phyloP scores from a whole-genome alignment of 345 rosid genomes.

The Arabidopsis thaliana region DNA sequence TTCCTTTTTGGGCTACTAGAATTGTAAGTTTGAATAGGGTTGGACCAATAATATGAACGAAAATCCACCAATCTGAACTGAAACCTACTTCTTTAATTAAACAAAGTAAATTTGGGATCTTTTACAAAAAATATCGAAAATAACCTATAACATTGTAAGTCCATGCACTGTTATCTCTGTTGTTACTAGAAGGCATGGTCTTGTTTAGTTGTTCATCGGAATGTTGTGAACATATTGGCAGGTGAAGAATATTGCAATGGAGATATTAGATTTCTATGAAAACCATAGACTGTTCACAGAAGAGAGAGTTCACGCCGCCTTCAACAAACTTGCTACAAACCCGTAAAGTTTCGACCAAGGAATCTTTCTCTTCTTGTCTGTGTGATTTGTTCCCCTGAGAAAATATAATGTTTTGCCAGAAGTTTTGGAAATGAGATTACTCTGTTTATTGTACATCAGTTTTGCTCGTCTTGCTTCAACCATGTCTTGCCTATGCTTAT shows the following conservation, averaged over 20 bases:
- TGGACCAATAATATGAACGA: no score
- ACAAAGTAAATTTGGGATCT: no score
- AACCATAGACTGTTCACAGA: constrained; percentile 51
- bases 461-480: constrained; percentile 11
- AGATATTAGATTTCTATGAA: constrained; percentile 61
- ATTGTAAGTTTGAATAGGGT: no score
- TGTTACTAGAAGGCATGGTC: no score
- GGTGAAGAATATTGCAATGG: constrained; percentile 63
- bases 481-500: constrained; percentile 8
- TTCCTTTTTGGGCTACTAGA: not conserved
- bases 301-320: constrained; percentile 48
- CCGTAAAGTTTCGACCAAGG: constrained; percentile 44
- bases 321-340: constrained; percentile 69
- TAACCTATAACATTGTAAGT: no score
- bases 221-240: constrained; percentile 29
- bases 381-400: constrained; percentile 4
- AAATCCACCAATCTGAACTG: not conserved
- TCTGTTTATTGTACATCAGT: constrained; percentile 17
- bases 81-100: no score
- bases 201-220: not conserved
- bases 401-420: constrained; percentile 5
- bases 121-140: no score
- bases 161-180: no score
- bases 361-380: no score
- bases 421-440: constrained; percentile 17